Conservation (phyloP, 352 stramenopile genomes). For the Hyaloperonospora arabidopsidis region DNA sequence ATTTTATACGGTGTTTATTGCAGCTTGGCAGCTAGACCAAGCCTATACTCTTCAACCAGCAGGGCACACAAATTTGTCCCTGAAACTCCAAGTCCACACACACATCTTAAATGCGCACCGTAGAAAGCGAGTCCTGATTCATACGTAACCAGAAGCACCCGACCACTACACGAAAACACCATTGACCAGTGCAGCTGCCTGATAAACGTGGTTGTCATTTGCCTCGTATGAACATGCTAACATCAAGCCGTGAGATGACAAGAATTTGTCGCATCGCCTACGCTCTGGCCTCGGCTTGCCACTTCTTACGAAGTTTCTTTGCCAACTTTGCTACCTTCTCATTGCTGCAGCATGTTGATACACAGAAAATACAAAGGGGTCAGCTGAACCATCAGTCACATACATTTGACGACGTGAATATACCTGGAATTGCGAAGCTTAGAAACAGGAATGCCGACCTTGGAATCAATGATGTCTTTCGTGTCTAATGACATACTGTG, state of each 20-base stretch:
- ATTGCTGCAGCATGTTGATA: constrained; percentile 29
- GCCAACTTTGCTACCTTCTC: constrained; percentile 51
- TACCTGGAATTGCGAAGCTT: constrained; percentile 74
- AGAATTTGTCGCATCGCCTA: constrained; percentile 6
- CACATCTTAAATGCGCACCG: no score
- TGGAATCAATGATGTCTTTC: constrained; percentile 72
- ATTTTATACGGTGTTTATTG: no score
- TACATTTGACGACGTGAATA: neutral
- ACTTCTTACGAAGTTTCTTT: constrained; percentile 67
- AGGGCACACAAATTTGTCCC: no score
- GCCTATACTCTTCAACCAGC: no score
- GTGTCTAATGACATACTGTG: constrained; percentile 56
- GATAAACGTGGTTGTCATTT: no score
- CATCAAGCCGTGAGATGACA: neutral
- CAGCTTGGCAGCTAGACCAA: no score
- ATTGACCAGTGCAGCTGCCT: no score
- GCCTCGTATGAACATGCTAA: no score
- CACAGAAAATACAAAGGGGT: constrained; percentile 17
- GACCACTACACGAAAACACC: no score
- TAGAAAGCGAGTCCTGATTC: no score
- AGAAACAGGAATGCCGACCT: constrained; percentile 65
- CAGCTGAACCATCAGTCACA: neutral
- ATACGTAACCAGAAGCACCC: no score
- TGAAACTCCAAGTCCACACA: no score
- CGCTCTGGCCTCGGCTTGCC: constrained; percentile 45